Evolutionary conservation across 106 monocot species (phyloP), one percentile per base, ranked within the genome.

Genomic region (Gastrodia elata): DNA sequence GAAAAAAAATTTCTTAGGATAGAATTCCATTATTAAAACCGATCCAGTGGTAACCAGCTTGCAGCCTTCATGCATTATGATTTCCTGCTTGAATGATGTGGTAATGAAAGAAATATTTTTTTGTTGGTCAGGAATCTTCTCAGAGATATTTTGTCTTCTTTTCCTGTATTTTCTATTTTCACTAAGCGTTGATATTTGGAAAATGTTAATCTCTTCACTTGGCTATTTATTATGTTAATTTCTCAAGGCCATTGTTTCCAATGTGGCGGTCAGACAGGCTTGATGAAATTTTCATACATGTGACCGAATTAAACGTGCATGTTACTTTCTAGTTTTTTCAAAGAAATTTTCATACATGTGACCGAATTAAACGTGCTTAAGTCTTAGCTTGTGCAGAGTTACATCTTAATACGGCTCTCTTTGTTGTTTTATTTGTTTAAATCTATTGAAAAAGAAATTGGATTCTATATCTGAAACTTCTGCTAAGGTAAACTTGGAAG

Each of bases 21-120:
- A 80, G 73, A 71, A 83, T 68, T 26, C 88, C 85, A 27, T 80
- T 73, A 65, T 98, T 41, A 88, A 28, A 70, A 93, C 91, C 70
- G 36, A 73, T 52, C 91, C 91, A 39, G 87, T 91, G 87, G 98
- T 93, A 89, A 78, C 48, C 20, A 0, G 38, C 3, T 41, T 38
- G 39, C 65, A 55, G 24, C 40, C 25, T 69, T 69, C 32, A 58
- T 61, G 30, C 30, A 9, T 69, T 3, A 38, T 38, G 18, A 20
- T 67, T 67, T 67, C 30, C 61, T n/a, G n/a, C n/a, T n/a, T n/a
- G n/a, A n/a, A n/a, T n/a, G 5, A 67, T 67, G 37, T 40, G 6
- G 11, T 69, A 26, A 9, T 32, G 18, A 6, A 38, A 38, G 22
- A 38, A 0, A 24, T 40, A 11, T 24, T 40, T 40, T 20, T 69